These are phyloP conservation scores for Saccharomyces kudriavzevii DNA, from an alignment of 805 yeast genomes.

Conservation along the genomic window DNA sequence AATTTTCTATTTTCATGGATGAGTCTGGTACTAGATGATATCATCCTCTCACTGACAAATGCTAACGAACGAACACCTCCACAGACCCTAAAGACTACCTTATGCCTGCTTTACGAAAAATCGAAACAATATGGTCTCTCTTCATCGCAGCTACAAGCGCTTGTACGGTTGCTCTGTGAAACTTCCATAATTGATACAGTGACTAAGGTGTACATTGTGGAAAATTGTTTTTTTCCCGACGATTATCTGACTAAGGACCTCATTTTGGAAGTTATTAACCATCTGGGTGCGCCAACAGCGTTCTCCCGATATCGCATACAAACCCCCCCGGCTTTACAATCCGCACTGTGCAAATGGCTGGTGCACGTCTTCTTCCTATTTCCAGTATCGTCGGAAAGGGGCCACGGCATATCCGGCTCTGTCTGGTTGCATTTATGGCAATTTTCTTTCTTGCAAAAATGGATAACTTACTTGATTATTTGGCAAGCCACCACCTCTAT, in stretches of 20 bases:
- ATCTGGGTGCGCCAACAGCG: slow-evolving; percentile 26
- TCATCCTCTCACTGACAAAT: slow-evolving; percentile 1
- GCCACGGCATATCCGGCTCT: slow-evolving; percentile 18
- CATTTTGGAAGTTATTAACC: slow-evolving; percentile 22
- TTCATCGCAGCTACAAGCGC: slow-evolving; percentile 6
- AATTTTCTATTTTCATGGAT: slow-evolving; percentile 1
- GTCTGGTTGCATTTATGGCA: slow-evolving; percentile 31
- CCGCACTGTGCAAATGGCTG: slow-evolving; percentile 29
- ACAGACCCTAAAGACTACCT: slow-evolving; percentile 5
- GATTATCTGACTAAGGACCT: slow-evolving; percentile 20
- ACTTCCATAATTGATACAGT: slow-evolving; percentile 10
- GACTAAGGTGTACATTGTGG: slow-evolving; percentile 20
- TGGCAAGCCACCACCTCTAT: slow-evolving; percentile 22
- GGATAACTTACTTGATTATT: slow-evolving; percentile 30
- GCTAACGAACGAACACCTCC: slow-evolving; percentile 1
- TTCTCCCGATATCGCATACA: slow-evolving; percentile 14
- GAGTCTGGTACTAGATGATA: slow-evolving; percentile 3
- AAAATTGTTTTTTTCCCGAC: slow-evolving; percentile 25
- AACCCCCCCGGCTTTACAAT: slow-evolving; percentile 21
- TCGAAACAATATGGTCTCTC: slow-evolving; percentile 16
- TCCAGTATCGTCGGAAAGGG: slow-evolving; percentile 11
- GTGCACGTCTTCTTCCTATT: slow-evolving; percentile 25
- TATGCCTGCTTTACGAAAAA: slow-evolving; percentile 8
- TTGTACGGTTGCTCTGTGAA: slow-evolving; percentile 16
- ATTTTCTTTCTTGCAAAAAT: slow-evolving; percentile 30